These are phyloP conservation scores for Papiliotrema terrestris DNA, from an alignment of 1,284 basidiomycete genomes.

Conservation along the genomic window DNA sequence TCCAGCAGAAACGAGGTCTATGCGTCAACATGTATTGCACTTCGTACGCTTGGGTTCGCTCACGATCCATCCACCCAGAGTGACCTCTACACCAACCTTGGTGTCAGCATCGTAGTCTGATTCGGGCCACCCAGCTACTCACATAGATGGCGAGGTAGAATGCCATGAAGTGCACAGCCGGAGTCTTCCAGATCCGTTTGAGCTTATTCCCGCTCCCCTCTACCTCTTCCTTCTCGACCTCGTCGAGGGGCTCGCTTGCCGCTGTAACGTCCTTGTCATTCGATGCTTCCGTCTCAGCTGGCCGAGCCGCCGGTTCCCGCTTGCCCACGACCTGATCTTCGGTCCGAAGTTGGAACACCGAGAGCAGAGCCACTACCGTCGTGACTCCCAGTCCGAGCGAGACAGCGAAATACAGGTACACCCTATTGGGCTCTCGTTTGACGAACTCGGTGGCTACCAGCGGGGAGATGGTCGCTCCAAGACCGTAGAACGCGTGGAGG, in stretches of 20 bases:
- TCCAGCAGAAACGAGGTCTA: slow-evolving; percentile 40
- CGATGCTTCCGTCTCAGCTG: not conserved
- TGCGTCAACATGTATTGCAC: not conserved
- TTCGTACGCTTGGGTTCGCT: slow-evolving; percentile 1
- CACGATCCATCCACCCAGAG: slow-evolving; percentile 42
- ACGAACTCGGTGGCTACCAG: slow-evolving; percentile 67
- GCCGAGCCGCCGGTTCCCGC: slow-evolving; percentile 1
- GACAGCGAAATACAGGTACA: slow-evolving; percentile 61
- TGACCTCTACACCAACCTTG: slow-evolving; percentile 41
- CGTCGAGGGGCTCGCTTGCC: not conserved
- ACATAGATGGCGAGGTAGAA: slow-evolving; percentile 41
- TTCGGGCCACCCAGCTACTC: slow-evolving; percentile 2
- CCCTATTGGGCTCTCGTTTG: slow-evolving; percentile 51
- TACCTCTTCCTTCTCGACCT: not conserved
- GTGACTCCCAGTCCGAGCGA: slow-evolving; percentile 58
- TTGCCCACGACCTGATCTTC: slow-evolving; percentile 53
- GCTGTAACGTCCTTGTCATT: not conserved
- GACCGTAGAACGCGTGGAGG: slow-evolving; percentile 60
- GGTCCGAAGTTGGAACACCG: slow-evolving; percentile 57
- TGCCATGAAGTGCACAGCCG: slow-evolving; percentile 32
- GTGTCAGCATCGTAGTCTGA: not conserved
- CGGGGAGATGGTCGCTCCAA: slow-evolving; percentile 65
- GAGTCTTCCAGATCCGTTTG: slow-evolving; percentile 34
- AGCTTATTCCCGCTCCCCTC: slow-evolving; percentile 34
- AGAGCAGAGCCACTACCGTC: slow-evolving; percentile 52